Base-by-base conservation (phyloP, 345 rosid genomes). In the Dovyalis caffra region DNA sequence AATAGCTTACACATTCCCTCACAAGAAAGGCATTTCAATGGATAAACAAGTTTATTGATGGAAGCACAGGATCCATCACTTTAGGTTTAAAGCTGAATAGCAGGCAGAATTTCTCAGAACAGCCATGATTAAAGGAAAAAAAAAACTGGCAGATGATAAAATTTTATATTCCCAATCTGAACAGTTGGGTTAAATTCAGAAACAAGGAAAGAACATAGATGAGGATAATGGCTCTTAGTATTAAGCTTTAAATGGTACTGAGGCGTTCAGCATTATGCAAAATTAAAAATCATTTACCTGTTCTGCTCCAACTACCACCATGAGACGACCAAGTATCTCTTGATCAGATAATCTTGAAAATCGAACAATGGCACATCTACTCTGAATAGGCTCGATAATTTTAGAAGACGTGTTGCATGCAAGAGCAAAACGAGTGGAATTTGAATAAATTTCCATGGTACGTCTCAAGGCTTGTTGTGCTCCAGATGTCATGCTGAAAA, bases 381-480 rank as follows among this genome's bases (percentile, higher is more conserved):
- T 95, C 90, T 95, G 99, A 82, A 95, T 95, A 45, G 99, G 97
- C 83, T 93, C 99, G 65, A 93, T 95, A 68, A 93, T 84, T 85
- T 93, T 95, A 34, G 97, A 87, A 32, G 97, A 91, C 1, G 88
- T 85, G 72, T 93, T 95, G 81, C 99, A 93, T 28, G 99, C 99
- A 74, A 95, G 98, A 69, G 99, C 97, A 87, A 95, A 95, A 38
- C 98, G 93, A 3, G 98, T 95, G 15, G 99, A 86, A 75, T 88
- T 91, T 68, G 99, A 93, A 76, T 91, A 91, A 75, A 93, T 93
- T 85, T 95, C 99, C 90, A 95, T 95, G 20, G 98, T 93, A 53
- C 97, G 86, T 90, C 98, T 90, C 80, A 95, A 82, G 7, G 98
- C 98, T 88, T 95, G 99, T 71, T 93, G 97, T 53, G 99, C 97